Evolutionary conservation across 345 rosid species (phyloP).

Genomic region (Brassica nigra): DNA sequence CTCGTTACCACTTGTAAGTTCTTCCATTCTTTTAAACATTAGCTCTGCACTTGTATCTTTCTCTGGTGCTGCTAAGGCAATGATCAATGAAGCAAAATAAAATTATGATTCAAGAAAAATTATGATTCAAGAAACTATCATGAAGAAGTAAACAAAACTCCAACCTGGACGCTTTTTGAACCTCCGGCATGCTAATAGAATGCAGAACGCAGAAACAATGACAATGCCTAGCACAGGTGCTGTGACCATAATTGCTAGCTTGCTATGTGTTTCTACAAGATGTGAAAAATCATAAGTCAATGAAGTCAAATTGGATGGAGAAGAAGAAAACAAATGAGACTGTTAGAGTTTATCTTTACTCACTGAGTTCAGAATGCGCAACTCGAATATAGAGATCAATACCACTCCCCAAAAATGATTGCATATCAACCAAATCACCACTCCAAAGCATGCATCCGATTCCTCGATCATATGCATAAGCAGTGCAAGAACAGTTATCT

Average conservation of each 20-base stretch:
- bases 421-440: constrained; percentile 42
- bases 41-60: constrained; percentile 35
- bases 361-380: constrained; percentile 50
- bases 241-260: constrained; percentile 21
- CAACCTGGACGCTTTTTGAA: constrained; percentile 30
- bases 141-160: background rate
- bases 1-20: background rate
- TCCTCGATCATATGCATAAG: constrained; percentile 50
- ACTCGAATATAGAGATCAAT: constrained; percentile 47
- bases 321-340: background rate
- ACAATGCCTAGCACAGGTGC: constrained; percentile 1
- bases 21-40: constrained; percentile 18
- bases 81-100: background rate
- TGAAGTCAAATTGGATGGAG: background rate
- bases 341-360: background rate
- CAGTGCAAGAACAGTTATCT: constrained; percentile 53
- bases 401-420: constrained; percentile 33
- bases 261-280: constrained; percentile 26
- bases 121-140: background rate
- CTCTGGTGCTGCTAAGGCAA: constrained; percentile 10
- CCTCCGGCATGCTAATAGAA: constrained; percentile 31
- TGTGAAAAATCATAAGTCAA: background rate
- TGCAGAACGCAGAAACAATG: background rate
- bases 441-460: constrained; percentile 58
- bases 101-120: background rate